Evolutionary conservation across 768 basidiomycete species (phyloP), one percentile per base, ranked within the genome.

Genomic region (Boletus tomentosulus): DNA sequence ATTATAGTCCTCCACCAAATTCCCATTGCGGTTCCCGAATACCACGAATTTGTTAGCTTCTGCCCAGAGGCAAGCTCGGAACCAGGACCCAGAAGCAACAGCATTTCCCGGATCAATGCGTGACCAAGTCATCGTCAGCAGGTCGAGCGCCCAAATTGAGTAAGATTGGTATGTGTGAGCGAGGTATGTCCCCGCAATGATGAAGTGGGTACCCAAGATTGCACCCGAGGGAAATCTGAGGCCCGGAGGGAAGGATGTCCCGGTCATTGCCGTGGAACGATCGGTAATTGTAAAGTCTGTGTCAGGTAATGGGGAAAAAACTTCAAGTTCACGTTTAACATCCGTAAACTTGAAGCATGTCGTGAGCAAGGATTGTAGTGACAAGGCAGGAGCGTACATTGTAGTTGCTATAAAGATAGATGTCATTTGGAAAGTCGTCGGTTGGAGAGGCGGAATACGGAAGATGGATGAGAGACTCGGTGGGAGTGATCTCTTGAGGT

Each of bases 201-300:
- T 88, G 66, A 99, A 82, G 68, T 93, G 85, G 31, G 84, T 85
- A 30, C 95, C 97, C 7, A 97, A 75, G 56, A 98, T 85, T 31
- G 92, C 92, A 19, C 95, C 96, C 0, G 93, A 90, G 6, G 96
- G 96, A 74, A 99, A 99, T 9, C 96, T 87, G 42, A 98, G 82
- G 12, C 96, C 96, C 0, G 97, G 96, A 22, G 96, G 96, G 60
- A 92, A 88, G 1, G 87, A 81, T 12, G 82, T 74, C 19, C 89
- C 91, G 16, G 77, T 77, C 93, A 98, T 97, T 13, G 83, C 72
- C 11, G 80, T 67, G 7, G 95, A 96, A 33, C 85, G 82, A 65
- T 96, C 91, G 55, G 83, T 80, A 46, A 95, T 84, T 3, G 80
- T 81, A 66, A 93, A 94, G 55, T 87, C 83, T 16, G 80, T 75